A percentile compares a stretch with the other conserved stretches of the same genome.
Evolutionary conservation across 129 eudicot species (phyloP).

Genomic region (Centaurea solstitialis): DNA sequence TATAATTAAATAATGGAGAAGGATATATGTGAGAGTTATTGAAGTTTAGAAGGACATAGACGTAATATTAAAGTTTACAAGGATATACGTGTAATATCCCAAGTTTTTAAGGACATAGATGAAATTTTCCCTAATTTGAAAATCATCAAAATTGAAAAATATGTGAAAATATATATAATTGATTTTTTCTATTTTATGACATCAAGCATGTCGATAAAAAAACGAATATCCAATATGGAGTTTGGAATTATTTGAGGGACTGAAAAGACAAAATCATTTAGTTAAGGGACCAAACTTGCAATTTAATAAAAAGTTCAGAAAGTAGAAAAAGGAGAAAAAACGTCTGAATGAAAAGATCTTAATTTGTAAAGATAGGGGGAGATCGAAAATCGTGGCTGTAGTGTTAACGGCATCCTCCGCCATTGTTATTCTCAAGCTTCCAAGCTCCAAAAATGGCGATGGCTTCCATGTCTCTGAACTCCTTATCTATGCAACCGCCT

Average conservation of each 20-base stretch:
- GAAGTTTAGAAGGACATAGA: too few species aligned
- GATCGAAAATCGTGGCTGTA: conserved; percentile 15
- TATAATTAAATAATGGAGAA: too few species aligned
- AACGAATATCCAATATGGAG: too few species aligned
- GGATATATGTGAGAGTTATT: too few species aligned
- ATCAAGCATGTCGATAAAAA: too few species aligned
- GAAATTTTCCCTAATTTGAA: too few species aligned
- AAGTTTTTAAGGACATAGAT: too few species aligned
- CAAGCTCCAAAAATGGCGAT: conserved; percentile 29
- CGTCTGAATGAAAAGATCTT: conserved; percentile 23
- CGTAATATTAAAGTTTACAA: too few species aligned
- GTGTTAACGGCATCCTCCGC: conserved; percentile 10
- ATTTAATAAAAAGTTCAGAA: conserved; percentile 6
- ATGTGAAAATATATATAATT: too few species aligned
- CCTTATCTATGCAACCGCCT: conserved; percentile 47
- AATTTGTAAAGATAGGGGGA: background rate
- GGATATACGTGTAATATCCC: too few species aligned
- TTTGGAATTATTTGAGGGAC: background rate
- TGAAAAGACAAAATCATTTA: background rate
- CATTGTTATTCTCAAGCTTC: conserved; percentile 23
- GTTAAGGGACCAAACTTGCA: conserved; percentile 10
- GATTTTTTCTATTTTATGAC: too few species aligned
- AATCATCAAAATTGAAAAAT: too few species aligned
- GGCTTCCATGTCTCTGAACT: conserved; percentile 50
- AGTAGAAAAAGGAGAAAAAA: background rate